Conservation (phyloP, 2,329 filamentous ascomycete species). For the Curvularia eragrostidis region DNA sequence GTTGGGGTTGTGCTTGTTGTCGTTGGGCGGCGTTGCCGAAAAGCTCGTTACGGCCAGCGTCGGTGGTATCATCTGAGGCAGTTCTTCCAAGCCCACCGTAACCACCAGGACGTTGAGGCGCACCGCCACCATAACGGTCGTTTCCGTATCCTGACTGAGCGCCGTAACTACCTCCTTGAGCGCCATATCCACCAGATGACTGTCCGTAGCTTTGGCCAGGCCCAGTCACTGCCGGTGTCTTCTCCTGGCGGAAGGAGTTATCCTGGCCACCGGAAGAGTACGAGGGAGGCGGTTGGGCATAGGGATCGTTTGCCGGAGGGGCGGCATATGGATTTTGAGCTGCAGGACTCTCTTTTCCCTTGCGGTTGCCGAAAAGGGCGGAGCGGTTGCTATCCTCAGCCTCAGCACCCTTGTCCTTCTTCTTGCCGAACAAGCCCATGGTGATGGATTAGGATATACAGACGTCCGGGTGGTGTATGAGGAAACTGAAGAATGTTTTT, state of each 20-base stretch:
- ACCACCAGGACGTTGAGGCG: conserved; percentile 43
- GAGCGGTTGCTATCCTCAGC: conserved; percentile 62
- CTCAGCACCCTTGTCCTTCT: conserved; percentile 59
- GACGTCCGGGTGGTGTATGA: neutral
- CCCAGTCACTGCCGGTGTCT: conserved; percentile 51
- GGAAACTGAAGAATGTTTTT: neutral
- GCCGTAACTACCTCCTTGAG: conserved; percentile 42
- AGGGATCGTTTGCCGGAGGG: conserved; percentile 58
- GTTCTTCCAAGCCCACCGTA: conserved; percentile 48
- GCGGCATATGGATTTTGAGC: conserved; percentile 56
- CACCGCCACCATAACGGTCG: conserved; percentile 58
- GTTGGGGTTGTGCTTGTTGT: conserved; percentile 52
- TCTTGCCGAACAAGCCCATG: conserved; percentile 62
- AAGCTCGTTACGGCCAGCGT: conserved; percentile 67
- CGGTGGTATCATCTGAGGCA: conserved; percentile 57
- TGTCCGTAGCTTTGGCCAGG: conserved; percentile 53
- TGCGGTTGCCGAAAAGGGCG: conserved; percentile 66
- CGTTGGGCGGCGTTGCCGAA: conserved; percentile 66
- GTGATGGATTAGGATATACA: conserved; percentile 12
- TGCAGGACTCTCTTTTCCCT: conserved; percentile 58
- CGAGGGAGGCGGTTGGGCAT: conserved; percentile 55
- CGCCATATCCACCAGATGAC: conserved; percentile 29
- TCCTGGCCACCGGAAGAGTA: conserved; percentile 46
- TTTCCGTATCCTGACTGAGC: conserved; percentile 51
- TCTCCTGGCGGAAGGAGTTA: conserved; percentile 50